Evolutionary conservation across 169 alveolate genomes (phyloP).

Genomic region (Eimeria tenella): DNA sequence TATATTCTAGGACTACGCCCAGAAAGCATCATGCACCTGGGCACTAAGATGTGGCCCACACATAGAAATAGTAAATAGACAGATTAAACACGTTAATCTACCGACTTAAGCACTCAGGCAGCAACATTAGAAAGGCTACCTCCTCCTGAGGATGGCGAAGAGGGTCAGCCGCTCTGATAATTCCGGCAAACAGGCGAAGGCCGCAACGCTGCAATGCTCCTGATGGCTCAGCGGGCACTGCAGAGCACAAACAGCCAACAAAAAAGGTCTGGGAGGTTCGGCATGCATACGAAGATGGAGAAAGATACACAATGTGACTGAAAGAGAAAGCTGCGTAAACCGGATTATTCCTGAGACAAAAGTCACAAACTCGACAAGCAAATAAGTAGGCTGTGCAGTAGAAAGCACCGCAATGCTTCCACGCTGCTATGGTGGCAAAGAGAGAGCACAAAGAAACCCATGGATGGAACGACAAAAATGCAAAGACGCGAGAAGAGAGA

Average conservation of each 20-base stretch:
- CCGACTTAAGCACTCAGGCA: no score
- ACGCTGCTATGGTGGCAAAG: no score
- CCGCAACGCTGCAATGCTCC: slow-evolving; percentile 63
- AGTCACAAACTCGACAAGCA: neutral
- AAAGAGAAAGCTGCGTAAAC: neutral
- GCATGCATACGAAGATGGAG: neutral
- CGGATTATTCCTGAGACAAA: neutral
- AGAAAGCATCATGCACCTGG: no score
- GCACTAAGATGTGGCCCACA: no score
- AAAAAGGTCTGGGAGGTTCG: neutral
- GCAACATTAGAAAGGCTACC: neutral
- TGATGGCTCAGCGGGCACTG: slow-evolving; percentile 50
- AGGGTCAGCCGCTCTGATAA: slow-evolving; percentile 57
- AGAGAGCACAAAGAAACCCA: no score
- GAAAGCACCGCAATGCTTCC: no score
- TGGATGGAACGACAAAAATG: no score
- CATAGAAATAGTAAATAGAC: no score
- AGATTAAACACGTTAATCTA: no score
- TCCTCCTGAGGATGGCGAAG: slow-evolving; percentile 51
- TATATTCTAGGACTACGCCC: no score
- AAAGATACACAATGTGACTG: neutral
- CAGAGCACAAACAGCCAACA: neutral
- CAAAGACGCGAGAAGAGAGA: no score
- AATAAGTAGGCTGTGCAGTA: no score
- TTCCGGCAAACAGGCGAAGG: slow-evolving; percentile 35